Percentiles rank a stretch among this genome's conserved stretches.
phyloP scores from a whole-genome alignment of 805 yeast species.

The Maudiozyma turicensis region DNA sequence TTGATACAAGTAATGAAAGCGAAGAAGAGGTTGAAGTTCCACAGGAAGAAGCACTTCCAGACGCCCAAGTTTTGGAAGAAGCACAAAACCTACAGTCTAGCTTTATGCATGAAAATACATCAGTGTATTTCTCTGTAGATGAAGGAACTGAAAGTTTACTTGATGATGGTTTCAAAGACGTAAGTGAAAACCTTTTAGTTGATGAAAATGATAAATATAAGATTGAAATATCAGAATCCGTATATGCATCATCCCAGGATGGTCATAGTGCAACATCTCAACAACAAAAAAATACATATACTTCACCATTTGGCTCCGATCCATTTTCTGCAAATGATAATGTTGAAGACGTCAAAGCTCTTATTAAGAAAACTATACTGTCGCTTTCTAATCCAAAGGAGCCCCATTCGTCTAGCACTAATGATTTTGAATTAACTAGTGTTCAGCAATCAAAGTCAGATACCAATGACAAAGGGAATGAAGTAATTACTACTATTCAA shows the following conservation, averaged over 20 bases:
- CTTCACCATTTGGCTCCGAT: slow-evolving; percentile 16
- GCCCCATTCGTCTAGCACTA: not conserved
- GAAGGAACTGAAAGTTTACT: slow-evolving; percentile 2
- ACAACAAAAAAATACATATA: slow-evolving; percentile 8
- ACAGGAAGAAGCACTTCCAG: not conserved
- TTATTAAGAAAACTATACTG: slow-evolving; percentile 7
- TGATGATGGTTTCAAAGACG: not conserved
- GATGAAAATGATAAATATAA: slow-evolving; percentile 7
- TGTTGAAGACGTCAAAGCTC: not conserved
- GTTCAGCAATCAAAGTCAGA: not conserved
- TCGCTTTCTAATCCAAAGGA: not conserved
- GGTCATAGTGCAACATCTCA: slow-evolving; percentile 7
- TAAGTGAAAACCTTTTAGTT: not conserved
- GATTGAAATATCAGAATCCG: slow-evolving; percentile 14
- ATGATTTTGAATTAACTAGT: no score
- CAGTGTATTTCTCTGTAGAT: slow-evolving; percentile 12
- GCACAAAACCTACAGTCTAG: not conserved
- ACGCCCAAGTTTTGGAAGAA: not conserved
- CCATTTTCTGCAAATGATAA: slow-evolving; percentile 9
- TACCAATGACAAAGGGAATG: not conserved
- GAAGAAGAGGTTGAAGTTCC: no score
- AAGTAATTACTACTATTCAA: no score
- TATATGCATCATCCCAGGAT: slow-evolving; percentile 15
- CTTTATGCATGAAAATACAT: not conserved
- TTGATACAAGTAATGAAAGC: no score